Evolutionary conservation across 306 rosid genomes (phyloP), one percentile per base, ranked within the genome.

Genomic region (Ziziphus jujuba): DNA sequence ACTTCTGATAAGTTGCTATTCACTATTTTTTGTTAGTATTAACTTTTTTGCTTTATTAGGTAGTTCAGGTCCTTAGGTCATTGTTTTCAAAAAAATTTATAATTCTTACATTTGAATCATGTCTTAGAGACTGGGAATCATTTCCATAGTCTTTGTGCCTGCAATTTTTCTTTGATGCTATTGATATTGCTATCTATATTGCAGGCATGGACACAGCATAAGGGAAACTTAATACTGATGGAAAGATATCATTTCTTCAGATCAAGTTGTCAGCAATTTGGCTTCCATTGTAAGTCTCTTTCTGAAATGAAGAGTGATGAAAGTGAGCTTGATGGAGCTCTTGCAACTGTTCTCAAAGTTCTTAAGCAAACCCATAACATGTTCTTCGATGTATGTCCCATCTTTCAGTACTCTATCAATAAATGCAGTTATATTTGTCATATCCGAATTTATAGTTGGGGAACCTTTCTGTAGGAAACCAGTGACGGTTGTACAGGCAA

Each of bases 161-260:
- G 6, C 9, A 36, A 36, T 36, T 36, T 6, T 36, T 11, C 9
- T 7, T 40, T 0, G 45, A 40, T 40, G 45, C 9, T 40, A 40
- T 61, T 24, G 51, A 61, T 45, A 23, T 48, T 43, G 33, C 44
- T 65, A 16, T 58, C 58, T 21, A 63, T 79, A 66, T 73, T 80
- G 77, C 72, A 93, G 96, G 96, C 95, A 24, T 93, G 98, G 97
- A 66, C 78, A 66, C 84, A 83, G 84, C 96, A 93, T 74, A 88
- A 77, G 63, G 84, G 87, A 14, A 93, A 93, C 71, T 74, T 93
- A 48, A 82, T 88, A 61, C 40, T 90, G 78, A 90, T 93, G 89
- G 95, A 93, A 65, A 88, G 96, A 79, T 93, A 90, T 65, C 97
- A 90, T 80, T 93, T 85, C 72, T 93, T 90, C 38, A 75, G 85